phyloP scores from a whole-genome alignment of 805 yeast genomes.

The Cyberlindnera euphorbiiphila region DNA sequence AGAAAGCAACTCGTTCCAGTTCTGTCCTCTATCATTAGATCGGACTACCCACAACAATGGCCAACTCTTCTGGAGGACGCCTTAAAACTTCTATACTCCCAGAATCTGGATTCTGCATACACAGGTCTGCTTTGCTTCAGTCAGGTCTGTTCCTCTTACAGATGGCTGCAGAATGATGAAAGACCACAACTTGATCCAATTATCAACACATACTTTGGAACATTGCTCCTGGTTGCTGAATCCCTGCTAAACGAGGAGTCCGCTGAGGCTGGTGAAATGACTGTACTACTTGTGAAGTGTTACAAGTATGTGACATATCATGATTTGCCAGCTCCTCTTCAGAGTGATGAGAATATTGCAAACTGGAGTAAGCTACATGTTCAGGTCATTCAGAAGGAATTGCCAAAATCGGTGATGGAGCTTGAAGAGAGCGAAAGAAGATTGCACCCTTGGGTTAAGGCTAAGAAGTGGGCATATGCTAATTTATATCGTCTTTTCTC shows the following conservation, averaged over 20 bases:
- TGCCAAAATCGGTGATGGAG: constrained; percentile 50
- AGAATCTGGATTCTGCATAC: constrained; percentile 42
- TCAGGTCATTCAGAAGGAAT: constrained; percentile 52
- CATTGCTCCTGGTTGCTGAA: constrained; percentile 62
- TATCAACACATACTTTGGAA: constrained; percentile 57
- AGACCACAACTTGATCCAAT: constrained; percentile 53
- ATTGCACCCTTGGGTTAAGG: constrained; percentile 61
- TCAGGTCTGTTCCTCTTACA: constrained; percentile 64
- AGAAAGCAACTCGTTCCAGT: constrained; percentile 47
- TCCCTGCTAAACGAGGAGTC: constrained; percentile 41
- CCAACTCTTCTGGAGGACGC: constrained; percentile 47
- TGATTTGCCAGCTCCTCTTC: constrained; percentile 65
- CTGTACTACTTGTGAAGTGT: constrained; percentile 67
- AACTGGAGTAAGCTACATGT: constrained; percentile 81
- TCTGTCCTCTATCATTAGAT: constrained; percentile 45
- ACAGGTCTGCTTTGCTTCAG: constrained; percentile 69
- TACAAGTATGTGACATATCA: constrained; percentile 73
- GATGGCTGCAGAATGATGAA: constrained; percentile 62
- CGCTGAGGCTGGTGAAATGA: constrained; percentile 60
- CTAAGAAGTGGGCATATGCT: constrained; percentile 86
- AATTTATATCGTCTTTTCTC: constrained; percentile 68
- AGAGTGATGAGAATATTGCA: constrained; percentile 46
- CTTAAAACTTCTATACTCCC: constrained; percentile 39
- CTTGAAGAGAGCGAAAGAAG: constrained; percentile 51
- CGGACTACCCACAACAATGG: constrained; percentile 54